phyloP scores from a whole-genome alignment of 129 eudicot genomes.

The Glebionis coronaria region DNA sequence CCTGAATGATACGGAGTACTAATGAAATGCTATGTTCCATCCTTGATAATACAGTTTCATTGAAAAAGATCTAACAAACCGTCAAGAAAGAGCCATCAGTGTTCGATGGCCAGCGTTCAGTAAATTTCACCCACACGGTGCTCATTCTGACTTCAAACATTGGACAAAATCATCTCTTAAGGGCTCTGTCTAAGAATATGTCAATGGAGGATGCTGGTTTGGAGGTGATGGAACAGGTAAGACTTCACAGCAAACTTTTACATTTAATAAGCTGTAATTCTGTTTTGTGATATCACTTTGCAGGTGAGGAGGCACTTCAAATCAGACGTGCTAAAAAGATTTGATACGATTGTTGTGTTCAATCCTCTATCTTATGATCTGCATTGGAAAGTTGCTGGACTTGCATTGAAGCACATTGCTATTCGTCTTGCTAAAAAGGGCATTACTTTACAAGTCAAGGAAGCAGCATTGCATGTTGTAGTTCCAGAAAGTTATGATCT shows the following conservation, averaged over 20 bases:
- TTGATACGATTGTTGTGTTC: constrained; percentile 87
- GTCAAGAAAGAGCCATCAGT: constrained; percentile 77
- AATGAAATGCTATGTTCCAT: no score
- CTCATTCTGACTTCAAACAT: constrained; percentile 94
- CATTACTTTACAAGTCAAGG: constrained; percentile 78
- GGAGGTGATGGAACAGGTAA: constrained; percentile 87
- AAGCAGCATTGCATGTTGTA: constrained; percentile 75
- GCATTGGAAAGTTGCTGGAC: constrained; percentile 68
- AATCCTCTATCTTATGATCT: constrained; percentile 94
- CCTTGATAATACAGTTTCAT: no score
- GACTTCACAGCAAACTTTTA: no score
- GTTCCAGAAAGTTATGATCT: no score
- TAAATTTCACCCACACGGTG: constrained; percentile 85
- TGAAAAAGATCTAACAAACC: no score
- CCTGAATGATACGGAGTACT: no score
- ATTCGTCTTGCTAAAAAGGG: constrained; percentile 81
- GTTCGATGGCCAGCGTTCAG: constrained; percentile 89
- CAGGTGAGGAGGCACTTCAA: constrained; percentile 81
- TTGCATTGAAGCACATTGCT: constrained; percentile 85
- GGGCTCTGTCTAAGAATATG: constrained; percentile 66
- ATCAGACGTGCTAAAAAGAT: constrained; percentile 77
- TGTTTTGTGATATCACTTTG: no score
- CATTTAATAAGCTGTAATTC: no score
- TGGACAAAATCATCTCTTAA: constrained; percentile 75
- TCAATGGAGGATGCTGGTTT: constrained; percentile 68